These are phyloP conservation scores for Naegleria gruberi DNA, from an alignment of 208 protist species.

Conservation along the genomic window DNA sequence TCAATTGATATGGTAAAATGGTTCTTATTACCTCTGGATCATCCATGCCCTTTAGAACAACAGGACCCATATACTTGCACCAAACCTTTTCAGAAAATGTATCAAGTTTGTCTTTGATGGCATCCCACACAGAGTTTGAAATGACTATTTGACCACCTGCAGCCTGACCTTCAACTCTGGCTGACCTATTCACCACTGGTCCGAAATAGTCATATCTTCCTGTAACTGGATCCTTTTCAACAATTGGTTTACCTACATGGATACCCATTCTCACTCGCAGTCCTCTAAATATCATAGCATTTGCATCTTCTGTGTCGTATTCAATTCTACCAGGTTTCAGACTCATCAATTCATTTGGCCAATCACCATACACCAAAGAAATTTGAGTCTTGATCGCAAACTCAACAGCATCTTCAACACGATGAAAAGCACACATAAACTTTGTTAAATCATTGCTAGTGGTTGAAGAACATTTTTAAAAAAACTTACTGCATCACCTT, in stretches of 20 bases:
- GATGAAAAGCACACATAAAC: slow-evolving; percentile 13
- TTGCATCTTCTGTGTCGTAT: background rate
- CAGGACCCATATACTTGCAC: background rate
- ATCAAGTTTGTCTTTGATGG: background rate
- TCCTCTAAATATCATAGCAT: slow-evolving; percentile 37
- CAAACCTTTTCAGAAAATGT: background rate
- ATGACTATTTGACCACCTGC: slow-evolving; percentile 70
- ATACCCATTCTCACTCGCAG: slow-evolving; percentile 54
- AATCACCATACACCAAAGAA: background rate
- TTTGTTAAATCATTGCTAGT: no score
- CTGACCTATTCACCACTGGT: slow-evolving; percentile 65
- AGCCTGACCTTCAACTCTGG: slow-evolving; percentile 55
- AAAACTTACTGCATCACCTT: slow-evolving; percentile 17
- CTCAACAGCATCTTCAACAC: background rate
- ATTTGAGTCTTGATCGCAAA: background rate
- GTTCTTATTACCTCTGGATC: background rate
- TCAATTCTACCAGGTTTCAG: background rate
- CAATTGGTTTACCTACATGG: slow-evolving; percentile 40
- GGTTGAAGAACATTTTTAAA: no score
- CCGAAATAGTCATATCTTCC: slow-evolving; percentile 69
- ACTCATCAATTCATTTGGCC: slow-evolving; percentile 10
- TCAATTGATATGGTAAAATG: background rate
- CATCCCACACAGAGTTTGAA: background rate
- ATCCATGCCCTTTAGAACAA: slow-evolving; percentile 5
- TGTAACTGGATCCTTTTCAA: slow-evolving; percentile 39